These are phyloP conservation scores for Penicillium desertorum DNA, from an alignment of 495 filamentous ascomycete species.

Conservation along the genomic window DNA sequence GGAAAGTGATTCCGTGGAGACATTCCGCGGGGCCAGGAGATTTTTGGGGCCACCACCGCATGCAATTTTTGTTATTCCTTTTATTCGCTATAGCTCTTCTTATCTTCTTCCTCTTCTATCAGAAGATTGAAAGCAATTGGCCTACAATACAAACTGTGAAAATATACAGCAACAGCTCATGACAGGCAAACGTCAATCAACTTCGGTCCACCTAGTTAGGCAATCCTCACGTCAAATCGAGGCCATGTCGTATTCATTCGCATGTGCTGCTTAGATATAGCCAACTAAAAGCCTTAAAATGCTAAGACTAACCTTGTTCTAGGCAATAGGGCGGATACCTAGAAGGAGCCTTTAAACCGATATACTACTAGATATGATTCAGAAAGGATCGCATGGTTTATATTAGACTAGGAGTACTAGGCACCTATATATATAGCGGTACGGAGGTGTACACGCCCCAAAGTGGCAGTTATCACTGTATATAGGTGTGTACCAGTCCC, in stretches of 20 bases:
- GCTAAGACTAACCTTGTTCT: conserved; percentile 16
- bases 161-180: background rate
- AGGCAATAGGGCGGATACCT: background rate
- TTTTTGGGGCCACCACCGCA: background rate
- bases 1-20: conserved; percentile 13
- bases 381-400: no score
- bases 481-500: no score
- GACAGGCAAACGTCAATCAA: background rate
- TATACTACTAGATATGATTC: no score
- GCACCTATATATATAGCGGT: no score
- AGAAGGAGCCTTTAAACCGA: no score
- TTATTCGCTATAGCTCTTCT: background rate
- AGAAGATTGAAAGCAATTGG: background rate
- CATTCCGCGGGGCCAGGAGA: background rate
- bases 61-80: background rate
- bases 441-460: no score
- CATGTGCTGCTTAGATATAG: no score
- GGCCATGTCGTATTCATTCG: no score
- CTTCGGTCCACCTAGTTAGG: background rate
- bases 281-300: conserved; percentile 37
- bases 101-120: background rate
- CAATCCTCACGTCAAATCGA: no score
- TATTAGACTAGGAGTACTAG: no score
- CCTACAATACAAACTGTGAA: background rate
- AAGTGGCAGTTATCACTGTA: no score